Base-by-base conservation (phyloP, 139 green algal species). In the Chlorella sp. region DNA sequence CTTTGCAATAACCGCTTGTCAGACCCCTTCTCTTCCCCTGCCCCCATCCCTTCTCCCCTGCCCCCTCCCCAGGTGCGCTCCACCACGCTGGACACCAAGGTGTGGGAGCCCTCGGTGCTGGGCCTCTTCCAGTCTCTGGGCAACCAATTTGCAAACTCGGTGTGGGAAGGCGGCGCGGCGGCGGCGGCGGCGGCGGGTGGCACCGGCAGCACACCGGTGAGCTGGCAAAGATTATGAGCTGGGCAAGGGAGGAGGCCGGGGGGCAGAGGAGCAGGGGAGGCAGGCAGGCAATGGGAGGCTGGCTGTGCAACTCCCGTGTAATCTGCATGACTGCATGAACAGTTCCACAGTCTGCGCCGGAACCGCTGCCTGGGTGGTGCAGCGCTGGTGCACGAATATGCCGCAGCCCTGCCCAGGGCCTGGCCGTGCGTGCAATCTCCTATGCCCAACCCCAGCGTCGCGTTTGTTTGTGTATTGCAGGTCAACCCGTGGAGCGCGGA, bases 31-130 rank as follows among this genome's bases (percentile, higher is more conserved):
- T 30, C 2, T 1, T 18, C 30, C 32, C 32, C 73, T 79, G 73
- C 32, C 34, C 75, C 37, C 9, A 37, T 22, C 21, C 21, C 37
- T 36, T 9, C 48, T 57, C 9, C 48, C 7, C 9, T 57, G 48
- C 48, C 9, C 48, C 48, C 48, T 98, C 94, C 88, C 84, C 97
- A 97, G 88, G 94, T 96, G 9, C 48, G 91, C 19, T 81, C 66
- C 28, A 86, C 94, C 57, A 97, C 94, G 22, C 93, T 98, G n/a
- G 96, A 98, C 87, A 94, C 96, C 5, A 93, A 93, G 42, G 95
- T 96, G 32, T 95, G 93, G 93, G 94, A 97, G 57, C 89, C 85
- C 34, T 28, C 89, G 0, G 81, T 96, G 34, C 36, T 96, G 30
- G 77, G 87, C 16, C 83, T 97, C 39, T 97, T 97, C 89, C 91